phyloP scores from a whole-genome alignment of 768 basidiomycete species.

The Termitomyces sp. region DNA sequence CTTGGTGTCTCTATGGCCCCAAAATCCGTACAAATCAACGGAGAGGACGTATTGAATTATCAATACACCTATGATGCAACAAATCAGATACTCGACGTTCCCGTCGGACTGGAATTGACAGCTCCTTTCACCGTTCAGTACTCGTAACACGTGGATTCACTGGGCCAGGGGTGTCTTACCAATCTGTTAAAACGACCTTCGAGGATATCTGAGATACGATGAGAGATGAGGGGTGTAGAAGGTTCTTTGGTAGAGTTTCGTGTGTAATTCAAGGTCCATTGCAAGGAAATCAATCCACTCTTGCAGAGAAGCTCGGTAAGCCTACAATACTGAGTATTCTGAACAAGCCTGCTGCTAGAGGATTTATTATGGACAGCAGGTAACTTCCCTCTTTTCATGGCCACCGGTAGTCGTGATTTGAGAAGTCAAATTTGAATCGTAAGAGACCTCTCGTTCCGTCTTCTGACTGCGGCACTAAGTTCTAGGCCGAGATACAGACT shows the following conservation, averaged over 20 bases:
- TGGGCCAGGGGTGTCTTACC: too few species aligned
- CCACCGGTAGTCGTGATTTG: too few species aligned
- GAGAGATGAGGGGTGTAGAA: background rate
- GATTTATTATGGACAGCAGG: too few species aligned
- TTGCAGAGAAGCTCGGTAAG: constrained; percentile 10
- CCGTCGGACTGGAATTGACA: constrained; percentile 33
- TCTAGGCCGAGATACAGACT: too few species aligned
- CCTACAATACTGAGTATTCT: too few species aligned
- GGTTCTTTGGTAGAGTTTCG: background rate
- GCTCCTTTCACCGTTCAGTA: constrained; percentile 28
- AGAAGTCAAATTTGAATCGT: too few species aligned
- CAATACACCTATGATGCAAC: constrained; percentile 30
- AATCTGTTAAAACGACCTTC: too few species aligned
- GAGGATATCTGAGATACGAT: constrained; percentile 8
- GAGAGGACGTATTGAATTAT: constrained; percentile 17
- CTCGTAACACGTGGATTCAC: too few species aligned
- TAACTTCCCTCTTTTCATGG: too few species aligned
- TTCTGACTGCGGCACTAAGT: too few species aligned
- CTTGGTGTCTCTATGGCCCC: constrained; percentile 31
- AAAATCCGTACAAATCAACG: constrained; percentile 25
- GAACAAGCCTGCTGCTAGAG: too few species aligned
- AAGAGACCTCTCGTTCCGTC: too few species aligned
- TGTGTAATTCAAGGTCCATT: background rate
- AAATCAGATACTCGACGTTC: constrained; percentile 42
- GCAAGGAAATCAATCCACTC: constrained; percentile 6